Evolutionary conservation across 768 basidiomycete genomes (phyloP), one percentile per base, ranked within the genome.

Genomic region (Rhodotorula kratochvilovae): DNA sequence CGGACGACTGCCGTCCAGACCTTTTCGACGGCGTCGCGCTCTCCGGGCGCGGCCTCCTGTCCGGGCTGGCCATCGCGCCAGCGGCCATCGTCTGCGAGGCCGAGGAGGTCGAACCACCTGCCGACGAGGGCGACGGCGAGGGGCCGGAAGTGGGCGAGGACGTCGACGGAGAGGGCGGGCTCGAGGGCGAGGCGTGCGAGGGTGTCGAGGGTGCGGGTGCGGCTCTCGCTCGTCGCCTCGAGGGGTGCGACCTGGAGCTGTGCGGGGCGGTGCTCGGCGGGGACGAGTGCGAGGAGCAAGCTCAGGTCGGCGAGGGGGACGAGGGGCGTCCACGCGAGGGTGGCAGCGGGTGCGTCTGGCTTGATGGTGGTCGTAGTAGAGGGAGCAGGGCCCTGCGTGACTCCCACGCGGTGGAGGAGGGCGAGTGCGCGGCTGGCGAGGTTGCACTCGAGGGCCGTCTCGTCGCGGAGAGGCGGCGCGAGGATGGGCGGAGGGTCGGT

Each of bases 101-200:
- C 67, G 48, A 77, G 64, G 15, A 83, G 81, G n/a, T 88, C 82
- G 53, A 94, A 78, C 92, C 91, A 96, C 76, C 90, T 81, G 7
- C 89, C 89, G 76, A 88, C 88, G 35, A 98, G 81, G 79, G 95
- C 90, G 36, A 89, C 76, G 50, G 92, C 79, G 63, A 97, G 80
- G 7, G 94, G 93, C 71, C 89, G 82, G 81, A 90, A 97, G 19
- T 85, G 72, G 12, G 81, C 82, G 29, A 89, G 86, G 69, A 97
- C 83, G 21, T 82, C 76, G 42, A 84, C 76, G 0, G 91, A 91
- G 54, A 88, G 83, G 19, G 86, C 83, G 16, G 90, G 88, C 27
- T 83, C 78, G 0, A 85, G 81, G 23, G 92, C 83, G 15, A 90
- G 80, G 42, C 81, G 78, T 11, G 91, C 89, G 48, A 93, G 81